These are phyloP conservation scores for Neospermospora avenae DNA, from an alignment of 2,329 filamentous ascomycete species.

Conservation along the genomic window DNA sequence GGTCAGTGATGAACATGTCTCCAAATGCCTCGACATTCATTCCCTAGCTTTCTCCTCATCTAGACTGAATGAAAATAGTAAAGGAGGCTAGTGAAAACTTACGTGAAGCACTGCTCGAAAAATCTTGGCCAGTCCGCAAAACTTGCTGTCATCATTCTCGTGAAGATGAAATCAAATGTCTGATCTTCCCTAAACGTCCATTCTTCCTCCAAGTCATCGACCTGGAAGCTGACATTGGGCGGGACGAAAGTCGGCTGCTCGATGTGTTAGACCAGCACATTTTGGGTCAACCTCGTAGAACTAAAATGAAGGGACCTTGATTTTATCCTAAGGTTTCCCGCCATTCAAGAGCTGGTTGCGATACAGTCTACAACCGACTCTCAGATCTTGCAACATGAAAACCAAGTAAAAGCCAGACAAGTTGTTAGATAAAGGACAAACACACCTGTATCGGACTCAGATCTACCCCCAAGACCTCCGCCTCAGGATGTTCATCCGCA, in stretches of 20 bases:
- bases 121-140: constrained; percentile 18
- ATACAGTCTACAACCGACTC: no score
- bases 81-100: not conserved
- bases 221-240: constrained; percentile 52
- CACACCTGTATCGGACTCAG: constrained; percentile 38
- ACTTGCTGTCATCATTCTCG: constrained; percentile 35
- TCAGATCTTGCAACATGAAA: no score
- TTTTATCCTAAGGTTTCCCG: no score
- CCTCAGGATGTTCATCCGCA: constrained; percentile 25
- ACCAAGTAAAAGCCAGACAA: no score
- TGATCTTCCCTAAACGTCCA: constrained; percentile 49
- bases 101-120: constrained; percentile 12
- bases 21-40: not conserved
- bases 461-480: constrained; percentile 36
- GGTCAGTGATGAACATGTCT: not conserved
- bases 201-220: constrained; percentile 55
- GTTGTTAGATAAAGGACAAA: no score
- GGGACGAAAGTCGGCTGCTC: constrained; percentile 43
- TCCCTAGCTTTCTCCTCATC: no score
- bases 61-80: not conserved
- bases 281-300: no score
- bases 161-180: constrained; percentile 57
- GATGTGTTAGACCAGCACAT: no score
- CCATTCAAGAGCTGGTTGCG: no score
- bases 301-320: no score